Conservation (phyloP, 2,329 filamentous ascomycete genomes). For the Venturia effusa region DNA sequence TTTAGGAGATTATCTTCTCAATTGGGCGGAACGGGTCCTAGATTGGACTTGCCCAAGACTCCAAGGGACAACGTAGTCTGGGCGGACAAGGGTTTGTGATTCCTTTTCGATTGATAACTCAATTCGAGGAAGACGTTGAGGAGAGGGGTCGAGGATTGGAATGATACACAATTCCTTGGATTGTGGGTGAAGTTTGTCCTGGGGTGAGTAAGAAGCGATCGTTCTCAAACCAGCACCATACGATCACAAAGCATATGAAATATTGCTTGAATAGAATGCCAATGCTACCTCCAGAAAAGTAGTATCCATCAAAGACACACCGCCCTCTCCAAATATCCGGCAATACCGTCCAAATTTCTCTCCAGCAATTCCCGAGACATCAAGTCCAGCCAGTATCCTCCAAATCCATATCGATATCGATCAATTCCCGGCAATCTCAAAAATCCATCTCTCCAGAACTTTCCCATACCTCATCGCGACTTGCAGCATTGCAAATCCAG, state of each 20-base stretch:
- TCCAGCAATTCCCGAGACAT: background rate
- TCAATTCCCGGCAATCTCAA: background rate
- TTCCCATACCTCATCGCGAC: background rate
- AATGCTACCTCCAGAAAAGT: background rate
- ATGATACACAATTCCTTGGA: no score
- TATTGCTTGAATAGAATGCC: no score
- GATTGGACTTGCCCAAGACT: no score
- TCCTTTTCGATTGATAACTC: background rate
- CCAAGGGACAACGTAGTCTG: no score
- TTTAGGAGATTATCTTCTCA: no score
- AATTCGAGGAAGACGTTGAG: background rate
- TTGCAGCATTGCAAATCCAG: background rate
- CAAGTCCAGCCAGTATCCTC: background rate
- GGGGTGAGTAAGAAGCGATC: background rate
- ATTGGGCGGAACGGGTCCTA: no score
- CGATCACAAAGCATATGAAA: no score
- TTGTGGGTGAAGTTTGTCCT: background rate
- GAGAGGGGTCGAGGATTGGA: background rate
- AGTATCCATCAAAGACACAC: background rate
- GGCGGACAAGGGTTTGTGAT: no score
- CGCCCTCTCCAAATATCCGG: background rate
- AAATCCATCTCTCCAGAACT: background rate
- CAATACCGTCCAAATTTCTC: background rate
- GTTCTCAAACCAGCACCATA: background rate
- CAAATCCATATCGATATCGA: background rate